These are phyloP conservation scores for Phytophthora megakarya DNA, from an alignment of 352 stramenopile genomes.

Conservation along the genomic window DNA sequence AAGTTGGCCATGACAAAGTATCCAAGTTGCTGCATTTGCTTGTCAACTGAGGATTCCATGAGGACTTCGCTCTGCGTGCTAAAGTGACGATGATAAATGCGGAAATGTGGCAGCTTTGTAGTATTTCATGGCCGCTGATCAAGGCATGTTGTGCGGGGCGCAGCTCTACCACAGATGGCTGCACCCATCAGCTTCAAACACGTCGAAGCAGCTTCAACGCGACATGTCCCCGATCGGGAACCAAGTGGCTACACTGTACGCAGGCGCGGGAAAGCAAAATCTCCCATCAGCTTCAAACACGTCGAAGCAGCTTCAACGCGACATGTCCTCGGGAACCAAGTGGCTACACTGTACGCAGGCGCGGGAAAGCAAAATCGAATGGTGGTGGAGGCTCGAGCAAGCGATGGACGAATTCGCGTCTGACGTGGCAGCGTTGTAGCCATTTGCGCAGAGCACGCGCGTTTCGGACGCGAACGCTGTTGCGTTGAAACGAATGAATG, in stretches of 20 bases:
- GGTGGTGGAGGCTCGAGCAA: slow-evolving; percentile 8
- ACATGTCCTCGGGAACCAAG: slow-evolving; percentile 15
- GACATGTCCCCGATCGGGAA: slow-evolving; percentile 15
- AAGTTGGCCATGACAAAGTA: neutral
- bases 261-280: slow-evolving; percentile 15
- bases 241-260: slow-evolving; percentile 25
- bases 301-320: slow-evolving; percentile 24
- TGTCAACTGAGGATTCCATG: too few relatives aligned
- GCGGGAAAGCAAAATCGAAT: slow-evolving; percentile 17
- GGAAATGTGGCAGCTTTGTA: too few relatives aligned
- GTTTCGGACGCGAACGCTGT: slow-evolving; percentile 9
- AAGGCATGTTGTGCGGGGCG: neutral
- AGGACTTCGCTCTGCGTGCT: too few relatives aligned
- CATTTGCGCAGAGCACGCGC: slow-evolving; percentile 17
- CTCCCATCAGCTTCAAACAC: slow-evolving; percentile 9
- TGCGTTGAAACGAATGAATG: slow-evolving; percentile 16
- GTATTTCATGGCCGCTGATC: too few relatives aligned
- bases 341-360: slow-evolving; percentile 21
- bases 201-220: slow-evolving; percentile 22
- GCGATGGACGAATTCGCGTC: neutral
- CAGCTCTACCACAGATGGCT: slow-evolving; percentile 1
- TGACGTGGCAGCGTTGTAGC: slow-evolving; percentile 9
- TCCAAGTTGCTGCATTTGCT: too few relatives aligned
- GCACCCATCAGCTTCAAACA: slow-evolving; percentile 6
- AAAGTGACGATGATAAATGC: neutral